Percentiles rank a stretch among this genome's conserved stretches.
Conservation (phyloP, 176 grass and related monocot genomes). For the Aegilops speltoides region DNA sequence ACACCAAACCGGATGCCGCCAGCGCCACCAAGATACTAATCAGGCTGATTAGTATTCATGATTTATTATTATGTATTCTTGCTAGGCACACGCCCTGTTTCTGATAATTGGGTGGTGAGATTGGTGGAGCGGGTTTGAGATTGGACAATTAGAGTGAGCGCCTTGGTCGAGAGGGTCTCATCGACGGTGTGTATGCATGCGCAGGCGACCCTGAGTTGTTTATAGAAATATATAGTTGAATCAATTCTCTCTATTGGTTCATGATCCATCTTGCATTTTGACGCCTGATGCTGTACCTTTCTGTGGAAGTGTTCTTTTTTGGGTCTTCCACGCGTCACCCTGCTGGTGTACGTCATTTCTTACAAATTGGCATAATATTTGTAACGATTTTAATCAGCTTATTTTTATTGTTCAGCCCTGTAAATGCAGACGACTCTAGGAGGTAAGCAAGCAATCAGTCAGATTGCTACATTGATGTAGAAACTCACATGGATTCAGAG, state of each 20-base stretch:
- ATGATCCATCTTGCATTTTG: conserved; percentile 4
- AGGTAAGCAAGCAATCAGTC: no score
- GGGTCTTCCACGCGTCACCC: neutral
- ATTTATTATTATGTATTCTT: conserved; percentile 39
- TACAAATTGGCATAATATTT: neutral
- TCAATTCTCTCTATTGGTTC: conserved; percentile 30
- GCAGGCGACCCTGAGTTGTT: conserved; percentile 37
- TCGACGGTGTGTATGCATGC: conserved; percentile 22
- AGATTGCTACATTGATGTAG: no score
- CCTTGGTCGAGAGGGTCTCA: conserved; percentile 37
- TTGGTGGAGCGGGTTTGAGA: conserved; percentile 30
- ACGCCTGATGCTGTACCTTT: neutral
- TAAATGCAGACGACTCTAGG: no score
- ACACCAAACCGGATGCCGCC: conserved; percentile 85
- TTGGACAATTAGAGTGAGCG: conserved; percentile 19
- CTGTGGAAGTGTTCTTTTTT: neutral
- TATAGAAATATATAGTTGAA: conserved; percentile 56
- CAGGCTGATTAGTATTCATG: conserved; percentile 41
- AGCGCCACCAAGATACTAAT: conserved; percentile 70
- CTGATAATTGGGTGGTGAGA: conserved; percentile 17
- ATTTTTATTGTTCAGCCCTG: neutral
- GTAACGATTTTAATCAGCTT: neutral
- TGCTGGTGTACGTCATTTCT: neutral
- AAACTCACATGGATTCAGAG: no score
- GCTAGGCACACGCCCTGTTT: conserved; percentile 42